Evolutionary conservation across 208 protist genomes (phyloP).

Genomic region (Crithidia bombi): DNA sequence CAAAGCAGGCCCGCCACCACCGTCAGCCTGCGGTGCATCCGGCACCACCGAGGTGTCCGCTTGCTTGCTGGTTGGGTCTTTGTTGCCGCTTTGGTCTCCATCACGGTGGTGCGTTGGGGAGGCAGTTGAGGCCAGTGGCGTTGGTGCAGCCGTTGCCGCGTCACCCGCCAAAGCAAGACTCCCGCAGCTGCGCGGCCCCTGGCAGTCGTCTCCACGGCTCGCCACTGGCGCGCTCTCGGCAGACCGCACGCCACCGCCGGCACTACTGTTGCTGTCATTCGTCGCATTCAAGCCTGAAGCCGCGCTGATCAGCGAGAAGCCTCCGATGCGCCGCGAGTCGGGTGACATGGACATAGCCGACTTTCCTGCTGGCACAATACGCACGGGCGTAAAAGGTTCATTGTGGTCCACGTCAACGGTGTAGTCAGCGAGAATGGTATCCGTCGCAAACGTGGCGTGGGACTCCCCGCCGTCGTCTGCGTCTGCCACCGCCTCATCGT

Average conservation of each 20-base stretch:
- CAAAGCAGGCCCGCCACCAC: neutral
- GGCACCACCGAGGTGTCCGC: neutral
- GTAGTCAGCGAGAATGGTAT: constrained; percentile 65
- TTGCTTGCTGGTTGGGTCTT: neutral
- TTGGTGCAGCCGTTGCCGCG: constrained; percentile 11
- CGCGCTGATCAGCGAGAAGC: neutral
- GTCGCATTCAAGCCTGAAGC: neutral
- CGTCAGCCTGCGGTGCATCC: neutral
- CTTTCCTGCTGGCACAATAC: constrained; percentile 27
- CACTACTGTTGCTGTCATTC: neutral
- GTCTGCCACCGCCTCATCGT: constrained; percentile 1
- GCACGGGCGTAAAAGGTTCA: constrained; percentile 52
- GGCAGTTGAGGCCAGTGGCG: neutral
- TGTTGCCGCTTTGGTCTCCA: neutral
- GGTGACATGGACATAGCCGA: neutral
- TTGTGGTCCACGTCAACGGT: constrained; percentile 66
- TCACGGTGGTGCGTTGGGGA: neutral
- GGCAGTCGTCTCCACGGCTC: neutral
- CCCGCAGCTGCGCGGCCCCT: neutral
- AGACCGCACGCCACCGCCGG: neutral
- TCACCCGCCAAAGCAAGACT: neutral
- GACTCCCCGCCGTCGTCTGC: constrained; percentile 3
- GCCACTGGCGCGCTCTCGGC: no score
- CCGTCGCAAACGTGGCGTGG: constrained; percentile 49
- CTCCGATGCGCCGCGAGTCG: neutral